Percentiles rank a stretch among this genome's conserved stretches.
phyloP scores from a whole-genome alignment of 2,329 filamentous ascomycete genomes.

The Sporothrix luriei region DNA sequence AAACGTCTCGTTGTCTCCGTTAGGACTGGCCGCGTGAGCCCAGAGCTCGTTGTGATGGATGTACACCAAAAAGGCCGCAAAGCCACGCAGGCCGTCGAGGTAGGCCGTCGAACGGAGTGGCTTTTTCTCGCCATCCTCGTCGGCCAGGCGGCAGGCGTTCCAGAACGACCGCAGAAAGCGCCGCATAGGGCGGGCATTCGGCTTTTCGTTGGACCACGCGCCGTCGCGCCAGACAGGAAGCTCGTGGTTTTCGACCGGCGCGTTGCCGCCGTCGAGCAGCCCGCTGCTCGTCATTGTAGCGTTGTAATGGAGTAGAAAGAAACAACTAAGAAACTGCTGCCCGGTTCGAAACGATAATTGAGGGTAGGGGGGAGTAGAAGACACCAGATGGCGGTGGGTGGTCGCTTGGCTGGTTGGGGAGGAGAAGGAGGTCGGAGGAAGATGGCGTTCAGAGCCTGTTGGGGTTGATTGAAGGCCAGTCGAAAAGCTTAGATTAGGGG shows the following conservation, averaged over 20 bases:
- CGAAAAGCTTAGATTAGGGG: slow-evolving; percentile 9
- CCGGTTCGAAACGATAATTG: neutral
- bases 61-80: slow-evolving; percentile 68
- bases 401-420: neutral
- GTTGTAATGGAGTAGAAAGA: no score
- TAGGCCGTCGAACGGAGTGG: slow-evolving; percentile 59
- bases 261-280: slow-evolving; percentile 26
- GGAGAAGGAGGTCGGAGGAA: neutral
- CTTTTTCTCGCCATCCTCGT: slow-evolving; percentile 40
- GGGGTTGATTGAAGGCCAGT: neutral
- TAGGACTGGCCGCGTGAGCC: slow-evolving; percentile 49
- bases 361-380: neutral
- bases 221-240: slow-evolving; percentile 26
- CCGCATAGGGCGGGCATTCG: neutral
- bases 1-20: slow-evolving; percentile 46
- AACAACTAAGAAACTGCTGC: neutral
- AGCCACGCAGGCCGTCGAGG: slow-evolving; percentile 66
- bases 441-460: neutral
- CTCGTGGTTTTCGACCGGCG: slow-evolving; percentile 8
- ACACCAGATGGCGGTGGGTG: neutral
- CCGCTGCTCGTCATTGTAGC: slow-evolving; percentile 25
- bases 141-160: neutral
- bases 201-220: neutral
- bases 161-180: neutral
- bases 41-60: slow-evolving; percentile 63